Conservation (phyloP, 176 grass and related monocot species). For the Ampelocalamus luodianensis region DNA sequence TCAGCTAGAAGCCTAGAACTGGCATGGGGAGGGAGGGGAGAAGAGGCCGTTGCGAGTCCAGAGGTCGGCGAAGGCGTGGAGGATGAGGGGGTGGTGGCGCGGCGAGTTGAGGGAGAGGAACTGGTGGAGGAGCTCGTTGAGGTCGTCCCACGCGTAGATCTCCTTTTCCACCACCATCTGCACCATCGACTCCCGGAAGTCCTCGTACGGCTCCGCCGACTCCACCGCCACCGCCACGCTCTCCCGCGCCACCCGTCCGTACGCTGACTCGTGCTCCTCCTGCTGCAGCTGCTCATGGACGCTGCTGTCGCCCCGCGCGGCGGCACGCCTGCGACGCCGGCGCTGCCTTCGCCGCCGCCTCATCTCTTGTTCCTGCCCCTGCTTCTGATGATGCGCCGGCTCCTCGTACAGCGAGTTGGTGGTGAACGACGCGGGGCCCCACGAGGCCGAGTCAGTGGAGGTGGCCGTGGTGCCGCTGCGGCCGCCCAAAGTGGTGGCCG, state of each 20-base stretch:
- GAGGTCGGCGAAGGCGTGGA: slow-evolving; percentile 97
- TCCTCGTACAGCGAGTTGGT: slow-evolving; percentile 78
- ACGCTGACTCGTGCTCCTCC: neutral
- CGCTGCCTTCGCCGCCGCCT: slow-evolving; percentile 48
- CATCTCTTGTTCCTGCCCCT: slow-evolving; percentile 42
- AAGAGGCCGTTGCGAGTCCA: slow-evolving; percentile 74
- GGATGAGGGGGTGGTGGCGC: slow-evolving; percentile 86
- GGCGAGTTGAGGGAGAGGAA: slow-evolving; percentile 97
- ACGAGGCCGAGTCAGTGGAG: slow-evolving; percentile 65
- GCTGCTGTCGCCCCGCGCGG: neutral
- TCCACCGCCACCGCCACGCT: slow-evolving; percentile 94
- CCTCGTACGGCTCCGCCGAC: slow-evolving; percentile 82
- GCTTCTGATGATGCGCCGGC: slow-evolving; percentile 1
- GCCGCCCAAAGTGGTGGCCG: slow-evolving; percentile 58
- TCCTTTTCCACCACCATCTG: slow-evolving; percentile 99
- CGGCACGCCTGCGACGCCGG: slow-evolving; percentile 40
- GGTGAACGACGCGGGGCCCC: slow-evolving; percentile 70
- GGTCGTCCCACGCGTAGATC: slow-evolving; percentile 99
- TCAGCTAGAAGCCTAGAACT: slow-evolving; percentile 35
- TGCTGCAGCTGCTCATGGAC: neutral
- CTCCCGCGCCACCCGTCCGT: slow-evolving; percentile 58
- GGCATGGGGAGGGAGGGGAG: slow-evolving; percentile 71
- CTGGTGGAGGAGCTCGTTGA: slow-evolving; percentile 91
- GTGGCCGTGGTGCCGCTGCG: slow-evolving; percentile 52
- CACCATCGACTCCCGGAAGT: slow-evolving; percentile 97